These are phyloP conservation scores for Colletotrichum karsti DNA, from an alignment of 2,329 filamentous ascomycete genomes.

Conservation along the genomic window DNA sequence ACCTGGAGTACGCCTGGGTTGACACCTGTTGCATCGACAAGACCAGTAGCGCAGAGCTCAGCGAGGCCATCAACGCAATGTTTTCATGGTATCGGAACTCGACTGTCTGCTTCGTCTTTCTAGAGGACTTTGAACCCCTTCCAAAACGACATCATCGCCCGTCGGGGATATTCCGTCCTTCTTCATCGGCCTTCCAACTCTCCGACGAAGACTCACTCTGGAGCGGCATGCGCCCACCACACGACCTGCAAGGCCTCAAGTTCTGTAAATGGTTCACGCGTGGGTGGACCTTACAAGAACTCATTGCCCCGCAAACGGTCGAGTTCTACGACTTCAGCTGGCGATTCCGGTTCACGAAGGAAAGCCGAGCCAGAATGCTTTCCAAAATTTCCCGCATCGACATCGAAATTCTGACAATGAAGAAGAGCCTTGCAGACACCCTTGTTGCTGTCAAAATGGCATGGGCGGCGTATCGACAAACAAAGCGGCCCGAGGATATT, in stretches of 20 bases:
- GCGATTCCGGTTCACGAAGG: slow-evolving; percentile 22
- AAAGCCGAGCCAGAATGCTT: background rate
- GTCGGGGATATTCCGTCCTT: background rate
- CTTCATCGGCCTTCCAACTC: too few relatives aligned
- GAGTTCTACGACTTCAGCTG: slow-evolving; percentile 30
- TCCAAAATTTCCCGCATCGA: slow-evolving; percentile 5
- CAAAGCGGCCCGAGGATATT: slow-evolving; percentile 32
- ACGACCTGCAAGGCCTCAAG: background rate
- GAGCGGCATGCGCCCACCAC: background rate
- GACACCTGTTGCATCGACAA: slow-evolving; percentile 39
- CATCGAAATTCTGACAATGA: background rate
- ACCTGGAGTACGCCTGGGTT: slow-evolving; percentile 32
- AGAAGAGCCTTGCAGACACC: background rate
- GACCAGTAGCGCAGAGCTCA: slow-evolving; percentile 33
- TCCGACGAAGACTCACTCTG: too few relatives aligned
- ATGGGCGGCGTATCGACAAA: slow-evolving; percentile 36
- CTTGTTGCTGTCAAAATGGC: slow-evolving; percentile 36
- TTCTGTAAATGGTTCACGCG: slow-evolving; percentile 31
- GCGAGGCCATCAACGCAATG: slow-evolving; percentile 33
- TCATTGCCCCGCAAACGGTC: slow-evolving; percentile 28
- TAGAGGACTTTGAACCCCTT: slow-evolving; percentile 26
- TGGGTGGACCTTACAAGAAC: slow-evolving; percentile 34
- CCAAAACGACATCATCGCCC: background rate
- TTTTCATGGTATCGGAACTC: slow-evolving; percentile 33
- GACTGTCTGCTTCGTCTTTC: slow-evolving; percentile 30